phyloP scores from a whole-genome alignment of 2,329 filamentous ascomycete species.

The Colletotrichum theobromicola region DNA sequence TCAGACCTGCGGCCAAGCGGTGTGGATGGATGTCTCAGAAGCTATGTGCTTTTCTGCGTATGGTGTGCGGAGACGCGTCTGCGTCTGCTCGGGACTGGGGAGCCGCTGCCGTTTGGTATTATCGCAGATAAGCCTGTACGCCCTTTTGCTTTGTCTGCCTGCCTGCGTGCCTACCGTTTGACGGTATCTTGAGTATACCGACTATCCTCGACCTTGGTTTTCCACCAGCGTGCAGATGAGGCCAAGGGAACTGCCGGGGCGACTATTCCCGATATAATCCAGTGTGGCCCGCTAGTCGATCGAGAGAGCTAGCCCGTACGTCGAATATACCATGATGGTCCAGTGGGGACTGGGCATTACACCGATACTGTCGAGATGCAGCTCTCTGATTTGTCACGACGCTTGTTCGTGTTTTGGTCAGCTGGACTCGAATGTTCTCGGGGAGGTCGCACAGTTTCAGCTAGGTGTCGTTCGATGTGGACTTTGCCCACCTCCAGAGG shows the following conservation, averaged over 20 bases:
- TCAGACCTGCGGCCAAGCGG: conserved; percentile 8
- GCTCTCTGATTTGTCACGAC: conserved; percentile 4
- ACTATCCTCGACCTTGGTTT: not conserved
- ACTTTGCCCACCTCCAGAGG: not conserved
- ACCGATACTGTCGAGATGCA: not conserved
- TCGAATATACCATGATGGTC: not conserved
- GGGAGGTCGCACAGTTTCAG: conserved; percentile 15
- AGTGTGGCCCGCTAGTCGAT: not conserved
- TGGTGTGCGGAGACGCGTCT: conserved; percentile 1
- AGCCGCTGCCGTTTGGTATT: not conserved
- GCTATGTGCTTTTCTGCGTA: not conserved
- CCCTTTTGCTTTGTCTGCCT: not conserved
- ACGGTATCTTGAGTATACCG: not conserved
- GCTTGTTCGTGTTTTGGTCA: conserved; percentile 9
- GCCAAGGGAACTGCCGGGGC: not conserved
- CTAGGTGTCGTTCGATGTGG: conserved; percentile 16
- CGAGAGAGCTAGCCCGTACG: not conserved
- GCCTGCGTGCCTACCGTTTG: not conserved
- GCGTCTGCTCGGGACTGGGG: not conserved
- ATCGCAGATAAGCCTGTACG: not conserved
- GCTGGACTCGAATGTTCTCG: conserved; percentile 1
- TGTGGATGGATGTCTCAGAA: conserved; percentile 23
- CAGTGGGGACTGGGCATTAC: not conserved
- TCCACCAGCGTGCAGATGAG: not conserved
- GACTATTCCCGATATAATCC: not conserved